Evolutionary conservation across 2,329 filamentous ascomycete genomes (phyloP).

Genomic region (Aspergillus jensenii): DNA sequence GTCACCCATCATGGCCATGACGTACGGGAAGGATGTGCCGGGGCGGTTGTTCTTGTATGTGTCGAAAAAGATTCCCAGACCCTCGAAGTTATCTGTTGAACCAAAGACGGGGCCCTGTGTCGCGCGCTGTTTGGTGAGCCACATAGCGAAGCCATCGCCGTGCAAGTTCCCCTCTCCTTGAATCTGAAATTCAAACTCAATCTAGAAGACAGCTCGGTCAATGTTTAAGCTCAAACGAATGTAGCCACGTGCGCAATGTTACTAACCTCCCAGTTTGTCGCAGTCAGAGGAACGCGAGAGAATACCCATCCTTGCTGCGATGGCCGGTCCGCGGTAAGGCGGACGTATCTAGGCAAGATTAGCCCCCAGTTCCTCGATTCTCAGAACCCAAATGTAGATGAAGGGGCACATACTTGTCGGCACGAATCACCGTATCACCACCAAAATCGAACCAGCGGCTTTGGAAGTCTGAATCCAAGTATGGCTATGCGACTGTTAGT

Average conservation of each 20-base stretch:
- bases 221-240: not conserved
- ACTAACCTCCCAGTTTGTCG: constrained; percentile 89
- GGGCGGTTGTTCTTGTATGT: constrained; percentile 99
- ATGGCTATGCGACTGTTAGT: constrained; percentile 63
- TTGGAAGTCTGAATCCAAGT: constrained; percentile 96
- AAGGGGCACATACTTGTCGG: constrained; percentile 53
- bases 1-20: constrained; percentile 98
- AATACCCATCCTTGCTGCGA: constrained; percentile 93
- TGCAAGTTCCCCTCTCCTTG: constrained; percentile 85
- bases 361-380: constrained; percentile 1
- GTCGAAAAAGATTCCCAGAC: constrained; percentile 92
- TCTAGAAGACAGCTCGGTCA: constrained; percentile 42
- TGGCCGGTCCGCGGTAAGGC: constrained; percentile 83
- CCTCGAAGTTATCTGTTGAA: constrained; percentile 83
- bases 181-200: constrained; percentile 94
- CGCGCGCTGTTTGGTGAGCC: constrained; percentile 92
- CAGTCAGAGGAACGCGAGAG: constrained; percentile 89
- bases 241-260: not conserved
- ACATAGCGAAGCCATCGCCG: constrained; percentile 96
- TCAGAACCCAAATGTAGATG: not conserved
- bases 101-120: constrained; percentile 83
- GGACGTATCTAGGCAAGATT: constrained; percentile 70
- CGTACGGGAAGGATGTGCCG: constrained; percentile 91
- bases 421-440: constrained; percentile 82
- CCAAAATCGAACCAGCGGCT: constrained; percentile 99